Evolutionary conservation across 108 stramenopile genomes (phyloP), one percentile per base, ranked within the genome.

Genomic region (Thalassiosira profunda): DNA sequence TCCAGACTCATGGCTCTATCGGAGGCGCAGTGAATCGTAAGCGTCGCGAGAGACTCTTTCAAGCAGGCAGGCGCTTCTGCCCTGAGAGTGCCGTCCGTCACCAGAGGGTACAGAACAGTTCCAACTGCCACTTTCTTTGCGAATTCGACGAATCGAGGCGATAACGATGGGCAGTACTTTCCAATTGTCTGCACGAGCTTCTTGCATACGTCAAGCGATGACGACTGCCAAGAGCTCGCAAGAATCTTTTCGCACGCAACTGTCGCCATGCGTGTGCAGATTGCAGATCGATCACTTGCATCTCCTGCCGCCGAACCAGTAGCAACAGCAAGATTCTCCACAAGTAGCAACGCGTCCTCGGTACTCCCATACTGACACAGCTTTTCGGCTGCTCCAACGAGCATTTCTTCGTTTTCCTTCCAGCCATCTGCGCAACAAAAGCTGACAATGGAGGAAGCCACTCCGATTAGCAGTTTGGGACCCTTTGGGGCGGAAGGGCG

Each of bases 91-190:
- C 31, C 0, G 20, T 58, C 57, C n/a, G 57, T 35, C 17, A 58
- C 57, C 24, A 58, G 47, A 0, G 57, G 57, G 46, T 46, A 48
- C 25, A 58, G 40, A 44, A 58, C 47, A 49, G 57, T 46, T 40
- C 46, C 57, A 49, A 58, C 3, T 25, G n/a, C 57, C 0, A 58
- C 43, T 48, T 23, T 24, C 57, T 58, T 58, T 15, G 57, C 57
- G 14, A 18, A 23, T 21, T 45, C 47, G 41, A 49, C 57, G 40
- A 58, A 58, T 45, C 25, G 38, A 5, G 18, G 4, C 25, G 57
- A 14, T 58, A 46, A 12, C 43, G 57, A 58, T 14, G 43, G n/a
- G 43, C 57, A 58, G 35, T 52, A 52, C 29, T 31, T 52, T 10
- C 46, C n/a, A 31, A 29, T 25, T 26, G 48, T 30, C 29, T 30